Conservation (phyloP, 441 rosid genomes). For the Pelargonium exstipulatum region DNA sequence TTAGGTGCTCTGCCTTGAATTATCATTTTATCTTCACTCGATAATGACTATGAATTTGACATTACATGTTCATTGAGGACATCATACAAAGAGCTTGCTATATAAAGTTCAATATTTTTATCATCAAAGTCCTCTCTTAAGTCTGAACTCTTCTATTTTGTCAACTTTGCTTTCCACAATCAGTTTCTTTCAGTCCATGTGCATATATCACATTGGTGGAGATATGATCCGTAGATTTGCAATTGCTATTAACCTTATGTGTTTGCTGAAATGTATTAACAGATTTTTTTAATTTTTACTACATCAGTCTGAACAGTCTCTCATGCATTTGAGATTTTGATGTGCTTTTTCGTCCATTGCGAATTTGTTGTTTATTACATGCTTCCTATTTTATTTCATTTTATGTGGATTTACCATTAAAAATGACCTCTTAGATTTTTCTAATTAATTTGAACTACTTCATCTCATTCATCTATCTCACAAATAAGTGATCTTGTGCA, state of each 20-base stretch:
- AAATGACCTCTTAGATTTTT: too few relatives aligned
- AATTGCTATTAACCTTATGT: neutral
- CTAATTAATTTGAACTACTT: neutral
- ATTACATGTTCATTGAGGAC: neutral
- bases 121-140: neutral
- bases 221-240: neutral
- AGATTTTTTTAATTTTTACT: neutral
- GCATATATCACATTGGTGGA: neutral
- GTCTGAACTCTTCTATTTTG: neutral
- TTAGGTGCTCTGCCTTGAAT: neutral
- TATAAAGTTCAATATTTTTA: neutral
- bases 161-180: neutral
- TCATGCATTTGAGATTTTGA: neutral
- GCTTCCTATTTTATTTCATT: neutral
- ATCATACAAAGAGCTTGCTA: too few relatives aligned
- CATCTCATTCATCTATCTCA: conserved; percentile 19
- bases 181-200: neutral
- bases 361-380: neutral
- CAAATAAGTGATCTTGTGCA: conserved; percentile 28
- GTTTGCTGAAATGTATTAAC: neutral
- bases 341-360: neutral
- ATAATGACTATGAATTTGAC: conserved; percentile 3
- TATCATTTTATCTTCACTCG: neutral
- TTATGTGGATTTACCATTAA: neutral
- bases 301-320: neutral